phyloP scores from a whole-genome alignment of 805 yeast genomes.

The Ogataea philodendri region DNA sequence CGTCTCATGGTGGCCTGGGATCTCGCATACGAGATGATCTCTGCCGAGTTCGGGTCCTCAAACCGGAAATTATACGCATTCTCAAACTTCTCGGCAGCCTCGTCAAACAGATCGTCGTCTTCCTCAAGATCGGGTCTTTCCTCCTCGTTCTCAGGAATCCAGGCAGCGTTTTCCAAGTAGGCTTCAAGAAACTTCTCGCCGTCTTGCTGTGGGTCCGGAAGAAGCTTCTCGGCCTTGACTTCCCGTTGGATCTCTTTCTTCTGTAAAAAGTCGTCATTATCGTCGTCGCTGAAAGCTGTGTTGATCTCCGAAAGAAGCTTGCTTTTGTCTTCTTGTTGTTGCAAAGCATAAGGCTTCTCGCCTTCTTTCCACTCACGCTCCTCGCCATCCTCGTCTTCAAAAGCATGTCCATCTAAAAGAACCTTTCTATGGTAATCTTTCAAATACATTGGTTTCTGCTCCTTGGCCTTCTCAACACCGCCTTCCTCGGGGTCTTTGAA shows the following conservation, averaged over 20 bases:
- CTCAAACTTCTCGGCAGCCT: slow-evolving; percentile 88
- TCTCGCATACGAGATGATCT: slow-evolving; percentile 93
- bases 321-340: slow-evolving; percentile 71
- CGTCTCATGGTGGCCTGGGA: slow-evolving; percentile 89
- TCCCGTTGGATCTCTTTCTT: slow-evolving; percentile 44
- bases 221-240: slow-evolving; percentile 14
- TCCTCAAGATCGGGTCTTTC: slow-evolving; percentile 45
- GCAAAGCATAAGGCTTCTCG: slow-evolving; percentile 68
- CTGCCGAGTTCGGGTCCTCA: slow-evolving; percentile 89
- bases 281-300: slow-evolving; percentile 54
- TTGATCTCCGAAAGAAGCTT: slow-evolving; percentile 77
- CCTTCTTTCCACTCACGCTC: slow-evolving; percentile 45
- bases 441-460: slow-evolving; percentile 75
- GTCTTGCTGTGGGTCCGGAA: slow-evolving; percentile 69
- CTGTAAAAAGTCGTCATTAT: slow-evolving; percentile 50
- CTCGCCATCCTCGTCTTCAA: slow-evolving; percentile 53
- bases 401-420: slow-evolving; percentile 63
- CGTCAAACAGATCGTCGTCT: slow-evolving; percentile 85
- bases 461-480: slow-evolving; percentile 31
- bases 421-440: slow-evolving; percentile 91
- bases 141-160: slow-evolving; percentile 78
- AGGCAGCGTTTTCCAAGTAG: slow-evolving; percentile 74
- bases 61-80: slow-evolving; percentile 91
- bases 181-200: slow-evolving; percentile 70
- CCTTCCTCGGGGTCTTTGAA: slow-evolving; percentile 60